Evolutionary conservation across 371 early-diverging fungal species (phyloP).

Genomic region (Saksenaea vasiformis): DNA sequence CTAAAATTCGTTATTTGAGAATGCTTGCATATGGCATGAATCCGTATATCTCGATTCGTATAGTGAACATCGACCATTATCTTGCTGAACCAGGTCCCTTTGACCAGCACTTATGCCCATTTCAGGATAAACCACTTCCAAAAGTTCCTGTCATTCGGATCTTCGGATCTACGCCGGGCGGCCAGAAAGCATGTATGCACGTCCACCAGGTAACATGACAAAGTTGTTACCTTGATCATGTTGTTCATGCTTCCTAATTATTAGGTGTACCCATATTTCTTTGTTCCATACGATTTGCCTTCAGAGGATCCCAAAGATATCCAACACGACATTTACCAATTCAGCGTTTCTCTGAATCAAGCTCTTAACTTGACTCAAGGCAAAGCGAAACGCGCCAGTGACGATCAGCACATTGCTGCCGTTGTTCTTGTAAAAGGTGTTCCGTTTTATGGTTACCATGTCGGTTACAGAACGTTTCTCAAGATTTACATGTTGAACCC

Average conservation of each 20-base stretch:
- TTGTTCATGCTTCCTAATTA: not conserved
- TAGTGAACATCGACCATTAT: constrained; percentile 68
- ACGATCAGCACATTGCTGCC: constrained; percentile 64
- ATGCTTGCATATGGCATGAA: constrained; percentile 3
- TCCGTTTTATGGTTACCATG: constrained; percentile 87
- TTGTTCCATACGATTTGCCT: constrained; percentile 53
- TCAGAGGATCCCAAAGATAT: constrained; percentile 26
- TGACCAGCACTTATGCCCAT: constrained; percentile 46
- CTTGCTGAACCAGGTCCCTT: constrained; percentile 58
- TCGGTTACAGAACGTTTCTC: constrained; percentile 66
- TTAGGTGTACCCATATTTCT: constrained; percentile 81
- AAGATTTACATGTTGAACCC: constrained; percentile 79
- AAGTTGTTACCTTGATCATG: not conserved
- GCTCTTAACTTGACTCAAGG: constrained; percentile 60
- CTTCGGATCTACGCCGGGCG: constrained; percentile 74
- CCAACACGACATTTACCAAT: constrained; percentile 55
- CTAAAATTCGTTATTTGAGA: too few relatives aligned
- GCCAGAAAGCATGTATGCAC: constrained; percentile 80
- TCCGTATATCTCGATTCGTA: constrained; percentile 50
- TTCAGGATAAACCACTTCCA: constrained; percentile 29
- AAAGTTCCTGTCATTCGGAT: constrained; percentile 80
- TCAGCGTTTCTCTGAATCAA: constrained; percentile 73
- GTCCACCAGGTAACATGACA: constrained; percentile 75
- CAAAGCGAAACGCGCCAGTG: constrained; percentile 19
- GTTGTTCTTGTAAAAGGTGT: constrained; percentile 75